A percentile compares a stretch with the other conserved stretches of the same genome.
phyloP scores from a whole-genome alignment of 805 yeast genomes.

The Schizosaccharomyces pombe region DNA sequence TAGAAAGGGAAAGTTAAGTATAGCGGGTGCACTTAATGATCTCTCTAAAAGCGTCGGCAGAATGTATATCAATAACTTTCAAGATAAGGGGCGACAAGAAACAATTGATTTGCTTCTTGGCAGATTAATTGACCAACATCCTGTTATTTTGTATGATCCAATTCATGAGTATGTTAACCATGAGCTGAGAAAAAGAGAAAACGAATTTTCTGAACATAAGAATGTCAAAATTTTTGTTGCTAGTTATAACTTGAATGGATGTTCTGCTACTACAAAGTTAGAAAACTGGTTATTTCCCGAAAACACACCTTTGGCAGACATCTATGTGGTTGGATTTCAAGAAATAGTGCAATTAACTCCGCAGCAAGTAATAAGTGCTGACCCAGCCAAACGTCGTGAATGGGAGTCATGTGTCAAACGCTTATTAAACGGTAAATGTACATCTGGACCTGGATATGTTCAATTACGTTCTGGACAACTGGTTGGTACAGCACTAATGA shows the following conservation, averaged over 20 bases:
- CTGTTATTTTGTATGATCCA: slow-evolving; percentile 69
- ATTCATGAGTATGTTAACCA: slow-evolving; percentile 60
- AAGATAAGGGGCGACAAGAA: slow-evolving; percentile 74
- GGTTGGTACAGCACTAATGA: slow-evolving; percentile 63
- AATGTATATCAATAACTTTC: slow-evolving; percentile 86
- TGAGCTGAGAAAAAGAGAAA: slow-evolving; percentile 25
- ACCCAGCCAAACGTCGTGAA: slow-evolving; percentile 45
- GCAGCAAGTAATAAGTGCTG: slow-evolving; percentile 69
- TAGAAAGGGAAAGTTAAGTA: slow-evolving; percentile 82
- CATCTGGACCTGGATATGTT: slow-evolving; percentile 22
- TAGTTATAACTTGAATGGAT: slow-evolving; percentile 72
- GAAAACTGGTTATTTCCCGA: slow-evolving; percentile 63
- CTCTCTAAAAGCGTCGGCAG: slow-evolving; percentile 89
- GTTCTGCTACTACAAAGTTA: slow-evolving; percentile 32
- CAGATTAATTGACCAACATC: slow-evolving; percentile 40
- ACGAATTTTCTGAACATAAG: slow-evolving; percentile 35
- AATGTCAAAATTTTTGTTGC: slow-evolving; percentile 51
- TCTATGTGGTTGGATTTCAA: slow-evolving; percentile 77
- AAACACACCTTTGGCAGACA: slow-evolving; percentile 31
- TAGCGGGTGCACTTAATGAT: slow-evolving; percentile 93
- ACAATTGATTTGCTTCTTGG: slow-evolving; percentile 76
- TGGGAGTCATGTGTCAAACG: slow-evolving; percentile 54
- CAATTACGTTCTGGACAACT: slow-evolving; percentile 65
- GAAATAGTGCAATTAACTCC: slow-evolving; percentile 87
- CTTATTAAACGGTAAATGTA: slow-evolving; percentile 32